Evolutionary conservation across 2,329 filamentous ascomycete genomes (phyloP).

Genomic region (Aurifilum marmelostoma): DNA sequence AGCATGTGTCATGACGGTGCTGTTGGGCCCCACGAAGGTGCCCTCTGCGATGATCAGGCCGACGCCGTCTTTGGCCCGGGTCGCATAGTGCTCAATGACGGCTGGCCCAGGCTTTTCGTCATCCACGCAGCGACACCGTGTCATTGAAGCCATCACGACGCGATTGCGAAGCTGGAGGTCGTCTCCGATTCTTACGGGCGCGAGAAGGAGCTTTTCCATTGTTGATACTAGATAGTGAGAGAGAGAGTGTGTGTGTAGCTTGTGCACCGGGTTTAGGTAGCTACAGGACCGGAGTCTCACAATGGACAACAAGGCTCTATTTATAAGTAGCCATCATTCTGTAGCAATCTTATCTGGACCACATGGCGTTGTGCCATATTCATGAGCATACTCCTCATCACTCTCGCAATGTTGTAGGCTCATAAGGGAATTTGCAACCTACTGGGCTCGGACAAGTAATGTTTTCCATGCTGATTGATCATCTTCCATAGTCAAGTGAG

Average conservation of each 20-base stretch:
- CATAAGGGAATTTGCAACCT: not conserved
- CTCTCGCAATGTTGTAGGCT: not conserved
- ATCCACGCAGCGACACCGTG: slow-evolving; percentile 14
- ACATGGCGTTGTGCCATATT: not conserved
- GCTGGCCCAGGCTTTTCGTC: slow-evolving; percentile 6
- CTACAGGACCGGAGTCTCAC: not conserved
- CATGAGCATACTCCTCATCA: not conserved
- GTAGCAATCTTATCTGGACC: not conserved
- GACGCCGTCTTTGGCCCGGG: slow-evolving; percentile 10
- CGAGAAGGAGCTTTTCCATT: not conserved
- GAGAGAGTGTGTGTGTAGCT: not conserved
- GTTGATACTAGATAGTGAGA: not conserved
- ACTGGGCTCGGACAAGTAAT: not conserved
- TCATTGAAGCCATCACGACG: slow-evolving; percentile 18
- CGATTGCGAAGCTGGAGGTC: slow-evolving; percentile 12
- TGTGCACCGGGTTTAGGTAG: not conserved
- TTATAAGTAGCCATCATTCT: not conserved
- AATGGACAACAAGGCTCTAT: not conserved
- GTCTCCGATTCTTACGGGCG: not conserved
- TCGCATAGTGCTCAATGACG: slow-evolving; percentile 3
- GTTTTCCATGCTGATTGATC: not conserved
- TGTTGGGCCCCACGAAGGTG: slow-evolving; percentile 18
- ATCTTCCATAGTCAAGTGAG: not conserved
- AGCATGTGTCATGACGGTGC: not conserved
- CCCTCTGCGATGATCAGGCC: slow-evolving; percentile 22